Evolutionary conservation across 805 yeast species (phyloP).

Genomic region (Tetrapisispora fleetii): DNA sequence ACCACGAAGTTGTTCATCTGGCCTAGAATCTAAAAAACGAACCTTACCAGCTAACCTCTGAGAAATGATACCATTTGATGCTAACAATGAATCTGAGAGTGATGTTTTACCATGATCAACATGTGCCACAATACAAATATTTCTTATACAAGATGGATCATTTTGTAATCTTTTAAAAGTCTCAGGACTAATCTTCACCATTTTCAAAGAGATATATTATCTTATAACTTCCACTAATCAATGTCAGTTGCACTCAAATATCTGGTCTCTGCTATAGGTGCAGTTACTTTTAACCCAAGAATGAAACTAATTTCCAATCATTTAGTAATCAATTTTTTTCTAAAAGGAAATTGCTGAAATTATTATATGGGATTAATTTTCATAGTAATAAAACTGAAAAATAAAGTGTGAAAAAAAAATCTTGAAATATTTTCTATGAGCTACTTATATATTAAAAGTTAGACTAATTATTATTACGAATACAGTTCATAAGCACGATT

Average conservation of each 20-base stretch:
- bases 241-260: not conserved
- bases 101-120: constrained; percentile 99
- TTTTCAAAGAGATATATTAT: not conserved
- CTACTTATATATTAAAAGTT: too few species aligned
- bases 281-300: too few species aligned
- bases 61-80: constrained; percentile 93
- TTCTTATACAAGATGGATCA: constrained; percentile 62
- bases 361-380: too few species aligned
- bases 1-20: constrained; percentile 92
- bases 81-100: constrained; percentile 79
- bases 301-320: too few species aligned
- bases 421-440: too few species aligned
- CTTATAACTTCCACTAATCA: too few species aligned
- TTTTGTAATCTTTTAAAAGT: constrained; percentile 58
- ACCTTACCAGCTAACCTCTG: constrained; percentile 93
- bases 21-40: constrained; percentile 83
- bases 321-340: too few species aligned
- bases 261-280: not conserved
- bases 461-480: too few species aligned
- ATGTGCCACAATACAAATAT: constrained; percentile 93
- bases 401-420: too few species aligned
- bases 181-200: constrained; percentile 52
- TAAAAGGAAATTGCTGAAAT: too few species aligned
- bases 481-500: too few species aligned
- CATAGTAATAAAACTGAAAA: too few species aligned